These are phyloP conservation scores for Morella rubra DNA, from an alignment of 306 rosid species.

Conservation along the genomic window DNA sequence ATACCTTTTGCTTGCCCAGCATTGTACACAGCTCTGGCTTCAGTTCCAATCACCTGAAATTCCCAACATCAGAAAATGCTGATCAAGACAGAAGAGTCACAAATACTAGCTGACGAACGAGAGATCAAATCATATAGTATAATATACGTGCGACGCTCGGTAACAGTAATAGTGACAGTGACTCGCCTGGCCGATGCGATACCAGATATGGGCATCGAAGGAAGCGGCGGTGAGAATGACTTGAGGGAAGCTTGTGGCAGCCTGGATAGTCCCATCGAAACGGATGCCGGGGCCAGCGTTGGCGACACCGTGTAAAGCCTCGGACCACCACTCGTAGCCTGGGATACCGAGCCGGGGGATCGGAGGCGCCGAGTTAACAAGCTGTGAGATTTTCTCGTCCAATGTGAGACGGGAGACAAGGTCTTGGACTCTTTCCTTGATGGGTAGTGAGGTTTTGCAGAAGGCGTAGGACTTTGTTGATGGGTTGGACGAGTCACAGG, in stretches of 20 bases:
- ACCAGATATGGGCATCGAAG: constrained; percentile 78
- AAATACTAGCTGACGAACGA: neutral
- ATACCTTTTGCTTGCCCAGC: constrained; percentile 74
- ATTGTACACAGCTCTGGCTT: constrained; percentile 78
- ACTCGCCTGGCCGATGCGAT: constrained; percentile 64
- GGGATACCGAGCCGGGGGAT: constrained; percentile 89
- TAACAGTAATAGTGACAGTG: neutral
- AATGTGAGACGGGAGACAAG: constrained; percentile 82
- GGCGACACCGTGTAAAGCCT: constrained; percentile 81
- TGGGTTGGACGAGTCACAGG: constrained; percentile 75
- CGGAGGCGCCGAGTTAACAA: constrained; percentile 77
- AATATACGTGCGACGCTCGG: too few relatives aligned
- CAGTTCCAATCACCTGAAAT: constrained; percentile 61
- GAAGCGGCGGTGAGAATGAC: constrained; percentile 87
- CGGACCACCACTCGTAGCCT: constrained; percentile 85
- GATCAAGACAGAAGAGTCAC: too few relatives aligned
- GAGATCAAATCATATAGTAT: too few relatives aligned
- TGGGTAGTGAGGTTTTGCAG: constrained; percentile 61
- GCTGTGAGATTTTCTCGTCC: constrained; percentile 85
- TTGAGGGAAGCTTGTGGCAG: constrained; percentile 93
- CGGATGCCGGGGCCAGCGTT: constrained; percentile 50
- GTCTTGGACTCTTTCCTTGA: constrained; percentile 49
- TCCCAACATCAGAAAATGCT: neutral
- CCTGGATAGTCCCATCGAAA: constrained; percentile 40
- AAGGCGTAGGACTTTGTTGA: constrained; percentile 59